These are phyloP conservation scores for Candida nemodendra DNA, from an alignment of 805 yeast genomes.

Conservation along the genomic window DNA sequence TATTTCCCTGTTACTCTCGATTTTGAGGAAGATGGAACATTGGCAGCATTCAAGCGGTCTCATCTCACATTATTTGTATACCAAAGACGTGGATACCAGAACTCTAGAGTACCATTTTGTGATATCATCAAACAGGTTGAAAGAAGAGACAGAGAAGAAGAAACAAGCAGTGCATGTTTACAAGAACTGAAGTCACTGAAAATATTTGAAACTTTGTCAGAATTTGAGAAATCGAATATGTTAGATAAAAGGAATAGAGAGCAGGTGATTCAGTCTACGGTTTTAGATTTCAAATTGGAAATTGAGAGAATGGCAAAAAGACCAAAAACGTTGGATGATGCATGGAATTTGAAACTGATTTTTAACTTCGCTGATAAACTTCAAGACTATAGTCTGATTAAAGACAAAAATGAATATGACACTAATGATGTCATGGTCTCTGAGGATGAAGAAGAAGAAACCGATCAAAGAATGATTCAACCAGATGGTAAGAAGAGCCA, in stretches of 20 bases:
- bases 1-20: slow-evolving; percentile 49
- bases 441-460: slow-evolving; percentile 7
- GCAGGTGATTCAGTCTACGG: slow-evolving; percentile 36
- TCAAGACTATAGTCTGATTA: background rate
- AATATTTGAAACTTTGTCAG: slow-evolving; percentile 22
- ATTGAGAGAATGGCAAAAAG: slow-evolving; percentile 40
- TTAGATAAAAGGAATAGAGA: slow-evolving; percentile 13
- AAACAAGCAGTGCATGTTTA: slow-evolving; percentile 5
- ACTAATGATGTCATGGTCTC: slow-evolving; percentile 7
- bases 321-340: slow-evolving; percentile 49
- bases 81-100: slow-evolving; percentile 41
- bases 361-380: slow-evolving; percentile 57
- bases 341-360: slow-evolving; percentile 61
- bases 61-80: slow-evolving; percentile 52
- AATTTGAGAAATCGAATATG: slow-evolving; percentile 21
- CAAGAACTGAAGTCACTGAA: slow-evolving; percentile 16
- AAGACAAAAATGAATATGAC: background rate
- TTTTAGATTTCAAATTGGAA: slow-evolving; percentile 57
- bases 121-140: slow-evolving; percentile 14
- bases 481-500: too few species aligned
- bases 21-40: slow-evolving; percentile 38
- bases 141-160: slow-evolving; percentile 3
- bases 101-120: slow-evolving; percentile 21
- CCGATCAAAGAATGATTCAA: too few species aligned
- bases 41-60: slow-evolving; percentile 39